Percentiles rank a stretch among this genome's conserved stretches.
These are phyloP conservation scores for Penicillium sp. DNA, from an alignment of 2,329 filamentous ascomycete genomes.

Conservation along the genomic window DNA sequence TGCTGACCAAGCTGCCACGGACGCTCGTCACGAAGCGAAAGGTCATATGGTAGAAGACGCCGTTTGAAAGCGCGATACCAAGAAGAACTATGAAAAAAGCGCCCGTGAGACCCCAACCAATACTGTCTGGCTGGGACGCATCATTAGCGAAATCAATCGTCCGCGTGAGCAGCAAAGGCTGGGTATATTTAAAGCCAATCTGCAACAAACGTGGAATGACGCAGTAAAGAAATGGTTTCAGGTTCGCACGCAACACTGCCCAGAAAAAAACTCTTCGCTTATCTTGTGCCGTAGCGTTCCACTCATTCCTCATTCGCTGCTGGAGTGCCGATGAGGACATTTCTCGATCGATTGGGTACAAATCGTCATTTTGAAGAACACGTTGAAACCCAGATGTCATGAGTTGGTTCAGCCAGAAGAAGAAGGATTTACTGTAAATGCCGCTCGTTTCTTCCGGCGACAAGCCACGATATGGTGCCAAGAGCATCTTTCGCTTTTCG, in stretches of 20 bases:
- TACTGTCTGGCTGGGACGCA: neutral
- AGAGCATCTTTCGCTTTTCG: slow-evolving; percentile 39
- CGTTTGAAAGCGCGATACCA: slow-evolving; percentile 6
- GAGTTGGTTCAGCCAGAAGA: slow-evolving; percentile 52
- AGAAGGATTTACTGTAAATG: slow-evolving; percentile 45
- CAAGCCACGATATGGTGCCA: slow-evolving; percentile 33
- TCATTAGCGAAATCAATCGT: slow-evolving; percentile 21
- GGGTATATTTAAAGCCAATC: slow-evolving; percentile 24
- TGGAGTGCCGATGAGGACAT: neutral
- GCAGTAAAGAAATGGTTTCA: neutral
- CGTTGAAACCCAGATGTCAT: slow-evolving; percentile 44
- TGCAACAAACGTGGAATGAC: slow-evolving; percentile 21
- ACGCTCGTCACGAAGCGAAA: slow-evolving; percentile 2
- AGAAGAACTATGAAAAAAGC: slow-evolving; percentile 8
- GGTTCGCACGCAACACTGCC: neutral
- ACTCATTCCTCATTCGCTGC: neutral
- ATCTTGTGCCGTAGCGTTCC: neutral
- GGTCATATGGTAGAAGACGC: slow-evolving; percentile 3
- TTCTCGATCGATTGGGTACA: slow-evolving; percentile 1
- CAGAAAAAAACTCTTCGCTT: neutral
- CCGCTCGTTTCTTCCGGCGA: slow-evolving; percentile 52
- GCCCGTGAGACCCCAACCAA: slow-evolving; percentile 7
- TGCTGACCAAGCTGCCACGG: slow-evolving; percentile 1
- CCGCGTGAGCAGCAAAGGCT: slow-evolving; percentile 28
- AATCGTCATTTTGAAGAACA: neutral